Evolutionary conservation across 2,329 filamentous ascomycete species (phyloP).

Genomic region (Endocalyx cinctus): DNA sequence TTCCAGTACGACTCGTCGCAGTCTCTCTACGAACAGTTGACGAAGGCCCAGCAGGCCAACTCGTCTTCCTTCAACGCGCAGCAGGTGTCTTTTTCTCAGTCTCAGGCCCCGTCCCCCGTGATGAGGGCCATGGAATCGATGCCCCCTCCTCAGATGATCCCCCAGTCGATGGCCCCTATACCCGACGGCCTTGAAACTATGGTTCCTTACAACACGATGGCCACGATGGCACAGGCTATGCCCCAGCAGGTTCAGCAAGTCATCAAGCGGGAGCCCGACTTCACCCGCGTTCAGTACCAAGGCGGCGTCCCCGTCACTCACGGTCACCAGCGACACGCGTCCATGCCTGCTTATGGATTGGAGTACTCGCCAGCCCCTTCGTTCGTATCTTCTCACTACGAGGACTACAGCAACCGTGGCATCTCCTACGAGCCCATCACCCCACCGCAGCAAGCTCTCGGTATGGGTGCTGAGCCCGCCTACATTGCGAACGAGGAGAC

Average conservation of each 20-base stretch:
- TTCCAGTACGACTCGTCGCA: constrained; percentile 99
- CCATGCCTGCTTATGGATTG: constrained; percentile 92
- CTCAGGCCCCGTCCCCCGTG: constrained; percentile 81
- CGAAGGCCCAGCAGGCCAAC: constrained; percentile 97
- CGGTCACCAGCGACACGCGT: constrained; percentile 86
- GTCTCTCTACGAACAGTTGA: constrained; percentile 98
- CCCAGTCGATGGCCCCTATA: constrained; percentile 52
- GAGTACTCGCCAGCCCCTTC: constrained; percentile 98
- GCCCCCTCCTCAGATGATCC: constrained; percentile 83
- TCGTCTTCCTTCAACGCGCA: constrained; percentile 92
- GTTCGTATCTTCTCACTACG: constrained; percentile 97
- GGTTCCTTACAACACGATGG: constrained; percentile 64
- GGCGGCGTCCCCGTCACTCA: constrained; percentile 82
- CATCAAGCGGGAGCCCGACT: constrained; percentile 88
- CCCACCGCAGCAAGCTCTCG: constrained; percentile 83
- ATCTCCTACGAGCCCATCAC: constrained; percentile 97
- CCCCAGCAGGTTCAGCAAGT: constrained; percentile 58
- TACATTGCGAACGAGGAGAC: constrained; percentile 99
- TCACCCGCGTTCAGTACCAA: constrained; percentile 76
- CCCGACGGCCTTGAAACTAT: constrained; percentile 67
- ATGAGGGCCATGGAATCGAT: constrained; percentile 90
- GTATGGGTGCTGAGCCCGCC: constrained; percentile 79
- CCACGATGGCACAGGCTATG: constrained; percentile 63
- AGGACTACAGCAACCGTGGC: constrained; percentile 94
- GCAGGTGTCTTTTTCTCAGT: constrained; percentile 62